phyloP scores from a whole-genome alignment of 805 yeast genomes.

The Metschnikowia colocasiae region DNA sequence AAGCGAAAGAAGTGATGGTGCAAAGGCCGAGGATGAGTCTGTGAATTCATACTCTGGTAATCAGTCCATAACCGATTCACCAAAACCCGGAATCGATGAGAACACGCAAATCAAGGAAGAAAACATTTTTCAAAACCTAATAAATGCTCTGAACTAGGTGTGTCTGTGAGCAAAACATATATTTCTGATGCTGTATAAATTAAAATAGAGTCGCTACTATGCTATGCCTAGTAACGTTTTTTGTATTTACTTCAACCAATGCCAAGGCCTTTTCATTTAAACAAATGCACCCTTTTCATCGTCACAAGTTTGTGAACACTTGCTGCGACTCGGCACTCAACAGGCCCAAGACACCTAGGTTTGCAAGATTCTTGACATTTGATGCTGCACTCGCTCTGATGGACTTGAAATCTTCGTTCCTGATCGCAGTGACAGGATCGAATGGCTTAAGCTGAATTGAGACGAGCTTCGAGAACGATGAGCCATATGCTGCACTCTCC shows the following conservation, averaged over 20 bases:
- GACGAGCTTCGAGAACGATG: conserved; percentile 71
- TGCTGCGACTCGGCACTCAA: conserved; percentile 21
- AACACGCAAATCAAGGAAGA: conserved; percentile 4
- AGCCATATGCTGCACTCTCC: conserved; percentile 77
- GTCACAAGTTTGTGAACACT: conserved; percentile 9
- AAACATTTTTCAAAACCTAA: conserved; percentile 7
- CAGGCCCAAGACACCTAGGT: conserved; percentile 24
- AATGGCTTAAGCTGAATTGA: conserved; percentile 56
- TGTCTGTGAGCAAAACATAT: background rate
- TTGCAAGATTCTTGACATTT: conserved; percentile 27
- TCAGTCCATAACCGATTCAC: conserved; percentile 2
- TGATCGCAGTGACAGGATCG: conserved; percentile 66
- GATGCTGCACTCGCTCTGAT: conserved; percentile 27
- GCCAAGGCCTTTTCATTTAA: background rate
- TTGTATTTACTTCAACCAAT: background rate
- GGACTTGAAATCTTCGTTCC: conserved; percentile 29
- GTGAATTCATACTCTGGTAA: conserved; percentile 1
- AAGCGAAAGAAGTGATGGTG: conserved; percentile 5
- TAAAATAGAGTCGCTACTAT: background rate
- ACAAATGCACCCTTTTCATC: too few species aligned
- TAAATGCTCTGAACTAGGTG: conserved; percentile 2
- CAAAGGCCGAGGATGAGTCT: conserved; percentile 5
- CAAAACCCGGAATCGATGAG: background rate
- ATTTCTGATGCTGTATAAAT: conserved; percentile 1
- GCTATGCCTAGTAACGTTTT: background rate